Evolutionary conservation across 2,329 filamentous ascomycete species (phyloP).

Genomic region (Colletotrichum euphorbiae): DNA sequence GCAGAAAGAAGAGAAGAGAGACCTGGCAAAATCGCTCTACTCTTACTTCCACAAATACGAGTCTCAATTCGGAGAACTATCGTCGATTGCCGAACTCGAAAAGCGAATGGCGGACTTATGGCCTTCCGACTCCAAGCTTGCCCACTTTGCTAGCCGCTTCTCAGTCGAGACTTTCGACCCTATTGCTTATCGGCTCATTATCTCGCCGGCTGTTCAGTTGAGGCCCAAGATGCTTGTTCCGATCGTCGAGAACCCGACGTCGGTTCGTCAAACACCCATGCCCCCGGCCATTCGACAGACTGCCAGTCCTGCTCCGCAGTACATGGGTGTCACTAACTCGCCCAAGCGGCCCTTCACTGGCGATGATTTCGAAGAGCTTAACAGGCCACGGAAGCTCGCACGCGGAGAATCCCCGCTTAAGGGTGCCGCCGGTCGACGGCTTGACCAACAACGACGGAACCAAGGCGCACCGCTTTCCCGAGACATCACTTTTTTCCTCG

Average conservation of each 20-base stretch:
- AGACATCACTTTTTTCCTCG: constrained; percentile 72
- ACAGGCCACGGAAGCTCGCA: constrained; percentile 85
- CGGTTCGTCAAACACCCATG: constrained; percentile 59
- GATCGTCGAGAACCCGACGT: constrained; percentile 63
- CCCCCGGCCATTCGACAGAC: constrained; percentile 47
- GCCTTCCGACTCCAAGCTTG: constrained; percentile 83
- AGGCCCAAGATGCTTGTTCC: constrained; percentile 69
- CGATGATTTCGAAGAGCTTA: constrained; percentile 79
- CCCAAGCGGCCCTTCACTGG: constrained; percentile 71
- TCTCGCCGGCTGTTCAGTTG: constrained; percentile 84
- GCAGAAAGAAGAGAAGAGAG: constrained; percentile 77
- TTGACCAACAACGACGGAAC: constrained; percentile 80
- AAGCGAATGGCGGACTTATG: constrained; percentile 94
- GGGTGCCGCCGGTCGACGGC: constrained; percentile 84
- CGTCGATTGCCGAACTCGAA: constrained; percentile 91
- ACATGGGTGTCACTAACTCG: constrained; percentile 61
- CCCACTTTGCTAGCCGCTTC: constrained; percentile 82
- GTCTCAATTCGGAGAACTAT: constrained; percentile 91
- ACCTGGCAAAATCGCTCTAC: constrained; percentile 87
- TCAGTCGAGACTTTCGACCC: constrained; percentile 82
- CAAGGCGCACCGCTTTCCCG: constrained; percentile 78
- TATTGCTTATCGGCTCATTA: constrained; percentile 81
- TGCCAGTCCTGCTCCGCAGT: constrained; percentile 61
- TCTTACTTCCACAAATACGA: constrained; percentile 96
- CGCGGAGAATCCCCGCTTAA: constrained; percentile 95